Evolutionary conservation across 768 basidiomycete species (phyloP).

Genomic region (Psilocybe subaeruginosa): DNA sequence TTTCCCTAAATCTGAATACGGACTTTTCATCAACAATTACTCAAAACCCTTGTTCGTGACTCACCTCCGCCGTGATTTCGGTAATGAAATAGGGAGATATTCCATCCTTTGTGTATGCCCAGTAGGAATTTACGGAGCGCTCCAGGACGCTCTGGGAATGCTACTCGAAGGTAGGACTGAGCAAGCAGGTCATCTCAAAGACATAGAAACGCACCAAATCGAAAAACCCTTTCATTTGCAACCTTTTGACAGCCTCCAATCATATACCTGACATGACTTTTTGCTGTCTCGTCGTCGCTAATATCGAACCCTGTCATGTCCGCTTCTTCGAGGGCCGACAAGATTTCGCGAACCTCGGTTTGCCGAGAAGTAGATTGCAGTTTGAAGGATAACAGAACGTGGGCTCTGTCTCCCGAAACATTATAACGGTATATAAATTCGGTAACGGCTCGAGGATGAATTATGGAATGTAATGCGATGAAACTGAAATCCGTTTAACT

Average conservation of each 20-base stretch:
- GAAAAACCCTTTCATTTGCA: slow-evolving; percentile 83
- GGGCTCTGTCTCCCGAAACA: slow-evolving; percentile 67
- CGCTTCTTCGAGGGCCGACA: slow-evolving; percentile 59
- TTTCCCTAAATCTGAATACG: slow-evolving; percentile 77
- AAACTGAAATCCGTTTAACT: slow-evolving; percentile 56
- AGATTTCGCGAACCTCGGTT: slow-evolving; percentile 65
- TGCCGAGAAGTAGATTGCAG: slow-evolving; percentile 62
- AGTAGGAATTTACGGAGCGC: slow-evolving; percentile 90
- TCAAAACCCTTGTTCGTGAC: slow-evolving; percentile 21
- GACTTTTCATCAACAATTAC: neutral
- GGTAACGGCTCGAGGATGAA: slow-evolving; percentile 91
- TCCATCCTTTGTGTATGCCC: slow-evolving; percentile 85
- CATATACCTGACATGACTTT: slow-evolving; percentile 93
- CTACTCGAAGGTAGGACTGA: slow-evolving; percentile 39
- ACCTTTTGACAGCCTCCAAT: slow-evolving; percentile 84
- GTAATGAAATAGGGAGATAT: slow-evolving; percentile 97
- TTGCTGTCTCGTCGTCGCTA: slow-evolving; percentile 94
- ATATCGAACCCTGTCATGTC: slow-evolving; percentile 90
- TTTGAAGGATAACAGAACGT: slow-evolving; percentile 91
- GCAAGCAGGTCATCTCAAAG: neutral
- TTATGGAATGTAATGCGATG: slow-evolving; percentile 80
- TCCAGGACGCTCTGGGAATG: slow-evolving; percentile 94
- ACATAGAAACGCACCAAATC: slow-evolving; percentile 72
- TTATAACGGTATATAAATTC: slow-evolving; percentile 96
- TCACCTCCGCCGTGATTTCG: slow-evolving; percentile 95